Base-by-base conservation (phyloP, 2,329 filamentous ascomycete species). In the Colletotrichum cuscutae region DNA sequence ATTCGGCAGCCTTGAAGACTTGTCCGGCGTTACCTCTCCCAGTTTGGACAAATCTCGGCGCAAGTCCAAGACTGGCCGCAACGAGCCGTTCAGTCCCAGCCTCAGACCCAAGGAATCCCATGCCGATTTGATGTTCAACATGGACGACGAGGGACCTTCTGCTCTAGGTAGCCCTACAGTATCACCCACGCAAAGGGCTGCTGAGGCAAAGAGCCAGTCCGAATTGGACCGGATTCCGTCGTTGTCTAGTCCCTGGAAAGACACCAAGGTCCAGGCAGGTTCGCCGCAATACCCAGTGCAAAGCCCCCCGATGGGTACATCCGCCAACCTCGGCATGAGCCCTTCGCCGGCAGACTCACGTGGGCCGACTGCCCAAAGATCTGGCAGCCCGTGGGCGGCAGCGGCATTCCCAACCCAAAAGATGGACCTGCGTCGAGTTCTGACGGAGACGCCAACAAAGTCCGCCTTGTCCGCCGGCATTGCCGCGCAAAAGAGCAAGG, bases 41-140 rank as follows among this genome's bases (percentile, higher is more conserved):
- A 84, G 84, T 11, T 78, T 82, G 6, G 87, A 90, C 15, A 87
- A 81, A 71, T 74, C 73, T 30, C 85, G 87, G 66, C 83, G 83
- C 64, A 89, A 85, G 71, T 84, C 84, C 1, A 89, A 86, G 68
- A 77, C 77, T 6, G 78, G 78, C 24, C 84, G 81, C 15, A 91
- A 91, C 74, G 90, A 90, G 73, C 86, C 87, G 0, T 87, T 89
- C 64, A 94, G 91, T 68, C 94, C 95, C 1, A 86, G 84, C 22
- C 85, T 97, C 57, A 91, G 90, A 67, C 87, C 92, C 1, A 95
- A 91, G 77, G 88, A 87, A 24, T 95, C 93, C 0, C 85, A 88
- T 1, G 88, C 87, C 49, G 95, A 98, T 76, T 87, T 98, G 67
- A 97, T 98, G 81, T 98, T 98, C 79, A 91, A 94, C 76, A 98